Evolutionary conservation across 2,329 filamentous ascomycete genomes (phyloP).

Genomic region (Diaporthe ilicicola): DNA sequence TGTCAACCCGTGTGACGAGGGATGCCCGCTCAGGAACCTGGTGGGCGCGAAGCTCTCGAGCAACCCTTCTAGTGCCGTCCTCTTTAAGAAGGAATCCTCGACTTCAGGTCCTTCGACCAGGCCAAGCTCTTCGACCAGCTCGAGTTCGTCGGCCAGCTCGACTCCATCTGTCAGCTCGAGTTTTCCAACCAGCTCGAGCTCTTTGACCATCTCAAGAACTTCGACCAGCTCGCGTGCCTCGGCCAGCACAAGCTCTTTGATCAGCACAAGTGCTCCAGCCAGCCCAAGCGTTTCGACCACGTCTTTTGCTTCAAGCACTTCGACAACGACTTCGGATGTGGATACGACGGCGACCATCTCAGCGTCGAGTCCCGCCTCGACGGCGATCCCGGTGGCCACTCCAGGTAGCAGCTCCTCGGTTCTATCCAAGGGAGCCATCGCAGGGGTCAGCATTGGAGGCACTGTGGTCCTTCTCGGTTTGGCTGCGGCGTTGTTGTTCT

Average conservation of each 20-base stretch:
- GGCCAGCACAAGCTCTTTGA: neutral
- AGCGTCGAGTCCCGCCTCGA: neutral
- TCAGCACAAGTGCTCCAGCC: neutral
- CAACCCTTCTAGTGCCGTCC: slow-evolving; percentile 22
- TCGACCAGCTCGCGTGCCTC: neutral
- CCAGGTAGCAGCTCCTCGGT: neutral
- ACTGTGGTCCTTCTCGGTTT: slow-evolving; percentile 29
- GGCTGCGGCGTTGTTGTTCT: slow-evolving; percentile 20
- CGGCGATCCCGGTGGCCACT: neutral
- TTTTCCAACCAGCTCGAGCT: neutral
- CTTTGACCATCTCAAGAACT: neutral
- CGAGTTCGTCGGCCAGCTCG: slow-evolving; percentile 15
- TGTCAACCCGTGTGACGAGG: slow-evolving; percentile 43
- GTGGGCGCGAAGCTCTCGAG: slow-evolving; percentile 40
- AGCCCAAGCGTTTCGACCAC: neutral
- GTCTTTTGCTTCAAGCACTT: neutral
- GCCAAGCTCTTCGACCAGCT: neutral
- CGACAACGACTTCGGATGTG: neutral
- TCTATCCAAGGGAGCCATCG: slow-evolving; percentile 34
- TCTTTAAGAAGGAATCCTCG: slow-evolving; percentile 28
- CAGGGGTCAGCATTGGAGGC: slow-evolving; percentile 33
- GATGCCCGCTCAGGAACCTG: slow-evolving; percentile 39
- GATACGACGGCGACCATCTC: neutral
- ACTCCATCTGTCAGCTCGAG: neutral
- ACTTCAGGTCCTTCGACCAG: neutral